Percentiles rank a stretch among this genome's conserved stretches.
Conservation (phyloP, 345 rosid genomes). For the Pistacia integerrima region DNA sequence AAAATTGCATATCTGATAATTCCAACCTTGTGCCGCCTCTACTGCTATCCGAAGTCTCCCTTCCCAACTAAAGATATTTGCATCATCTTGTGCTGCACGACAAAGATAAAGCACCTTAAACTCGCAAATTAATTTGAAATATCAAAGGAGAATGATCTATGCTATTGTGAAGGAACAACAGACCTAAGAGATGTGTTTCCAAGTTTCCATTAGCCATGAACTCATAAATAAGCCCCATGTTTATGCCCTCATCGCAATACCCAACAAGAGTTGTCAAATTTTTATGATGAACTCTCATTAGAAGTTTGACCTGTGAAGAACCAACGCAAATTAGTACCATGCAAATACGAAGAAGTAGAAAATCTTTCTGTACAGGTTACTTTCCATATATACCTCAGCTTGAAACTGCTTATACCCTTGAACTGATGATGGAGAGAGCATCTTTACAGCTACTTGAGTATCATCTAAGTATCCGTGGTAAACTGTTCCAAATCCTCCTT, state of each 20-base stretch:
- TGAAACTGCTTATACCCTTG: conserved; percentile 15
- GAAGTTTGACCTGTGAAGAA: conserved; percentile 23
- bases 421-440: conserved; percentile 28
- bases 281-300: conserved; percentile 32
- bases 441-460: conserved; percentile 26
- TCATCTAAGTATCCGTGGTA: conserved; percentile 6
- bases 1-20: background rate
- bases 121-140: too few species aligned
- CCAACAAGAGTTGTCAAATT: conserved; percentile 26
- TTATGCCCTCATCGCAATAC: conserved; percentile 23
- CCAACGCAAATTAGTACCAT: too few species aligned
- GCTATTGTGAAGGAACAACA: too few species aligned
- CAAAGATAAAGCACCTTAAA: too few species aligned
- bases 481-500: conserved; percentile 11
- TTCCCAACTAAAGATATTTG: conserved; percentile 25
- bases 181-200: conserved; percentile 44
- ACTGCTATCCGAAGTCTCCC: conserved; percentile 36
- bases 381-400: background rate
- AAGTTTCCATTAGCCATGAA: conserved; percentile 56
- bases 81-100: too few species aligned
- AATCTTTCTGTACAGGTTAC: background rate
- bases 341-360: too few species aligned
- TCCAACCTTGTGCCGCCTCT: conserved; percentile 40
- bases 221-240: conserved; percentile 51
- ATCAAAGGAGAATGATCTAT: too few species aligned